Base-by-base conservation (phyloP, 192 early-diverging fungal genomes). In the Rhizophagus sp. region DNA sequence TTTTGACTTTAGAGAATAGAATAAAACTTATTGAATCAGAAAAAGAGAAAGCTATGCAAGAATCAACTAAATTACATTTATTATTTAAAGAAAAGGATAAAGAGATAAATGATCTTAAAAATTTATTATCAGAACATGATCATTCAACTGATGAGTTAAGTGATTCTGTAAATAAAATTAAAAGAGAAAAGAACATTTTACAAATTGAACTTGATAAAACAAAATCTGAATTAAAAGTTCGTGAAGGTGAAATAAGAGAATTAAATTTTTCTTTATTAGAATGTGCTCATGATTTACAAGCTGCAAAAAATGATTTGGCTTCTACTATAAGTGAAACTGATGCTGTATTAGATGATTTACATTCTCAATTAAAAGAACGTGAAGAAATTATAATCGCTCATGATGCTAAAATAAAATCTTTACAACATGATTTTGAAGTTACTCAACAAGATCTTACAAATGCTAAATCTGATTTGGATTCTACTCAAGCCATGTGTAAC, bases 241-340 rank as follows among this genome's bases (percentile, higher is more conserved):
- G 68, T 41, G 68, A 70, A 70, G 68, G 68, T 2, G 68, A 70
- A 70, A 70, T 70, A 70, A 70, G 68, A 44, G 68, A 70, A 70
- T 70, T 70, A 47, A 70, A 70, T 70, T 70, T 70, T 44, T 70
- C 68, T 11, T n/a, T 70, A 70, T 39, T 70, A n/a, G 68, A 70
- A 70, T 70, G 68, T 70, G 68, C 68, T 39, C 68, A 70, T 41
- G 68, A 70, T 70, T 44, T 70, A 70, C 68, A 70, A 70, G 36
- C 68, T 39, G 39, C 68, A n/a, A 70, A 70, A 70, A 70, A 39
- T 24, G 68, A 70, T 41, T 30, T 70, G 7, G 30, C 68, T 10
- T 41, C 34, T 11, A 70, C 68, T 11, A 70, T 41, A 70, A 41
- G 10, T 70, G 68, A 70, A 70, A 70, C 30, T 9, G 68, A 70